Evolutionary conservation across 148 eudicot genomes (phyloP), one percentile per base, ranked within the genome.

Genomic region (Linanthus parryae): DNA sequence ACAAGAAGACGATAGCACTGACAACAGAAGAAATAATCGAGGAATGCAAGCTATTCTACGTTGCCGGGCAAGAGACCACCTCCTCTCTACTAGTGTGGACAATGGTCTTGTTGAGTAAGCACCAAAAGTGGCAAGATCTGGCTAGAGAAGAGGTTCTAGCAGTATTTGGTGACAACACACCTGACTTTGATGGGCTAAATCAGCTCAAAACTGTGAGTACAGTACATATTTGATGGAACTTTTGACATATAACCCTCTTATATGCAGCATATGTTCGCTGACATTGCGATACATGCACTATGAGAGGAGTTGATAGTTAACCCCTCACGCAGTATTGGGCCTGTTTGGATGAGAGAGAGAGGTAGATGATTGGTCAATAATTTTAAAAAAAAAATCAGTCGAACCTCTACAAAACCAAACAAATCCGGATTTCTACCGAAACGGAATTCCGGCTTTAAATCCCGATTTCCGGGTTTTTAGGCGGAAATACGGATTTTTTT

Each of bases 41-140:
- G 12, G 48, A 44, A 44, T 44, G 48, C 23, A 44, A 44, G 48
- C 11, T 44, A 44, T 44, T 44, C 48, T 44, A 44, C 48, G 14
- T 20, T 20, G 48, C 26, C 5, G 48, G 48, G 7, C 48, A 44
- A 19, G 26, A 44, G n/a, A 38, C 42, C 5, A 1, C 42, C n/a
- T 38, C 42, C 5, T 4, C 16, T 38, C 16, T 38, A 18, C 42
- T 38, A 8, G 13, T 38, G 4, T 38, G 42, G 42, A 38, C 42
- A 4, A 38, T 38, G 42, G 16, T 38, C 2, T 38, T 38, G 16
- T 38, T 38, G 42, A 38, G 42, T 38, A 38, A 13, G 42, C 42
- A 38, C n/a, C 42, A 38, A 38, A 18, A 38, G 13, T 44, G 48
- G 48, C 48, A 44, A 44, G 11, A 44, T 9, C 17, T 7, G 11